phyloP scores from a whole-genome alignment of 2,329 filamentous ascomycete species.

The Curvularia eragrostidis region DNA sequence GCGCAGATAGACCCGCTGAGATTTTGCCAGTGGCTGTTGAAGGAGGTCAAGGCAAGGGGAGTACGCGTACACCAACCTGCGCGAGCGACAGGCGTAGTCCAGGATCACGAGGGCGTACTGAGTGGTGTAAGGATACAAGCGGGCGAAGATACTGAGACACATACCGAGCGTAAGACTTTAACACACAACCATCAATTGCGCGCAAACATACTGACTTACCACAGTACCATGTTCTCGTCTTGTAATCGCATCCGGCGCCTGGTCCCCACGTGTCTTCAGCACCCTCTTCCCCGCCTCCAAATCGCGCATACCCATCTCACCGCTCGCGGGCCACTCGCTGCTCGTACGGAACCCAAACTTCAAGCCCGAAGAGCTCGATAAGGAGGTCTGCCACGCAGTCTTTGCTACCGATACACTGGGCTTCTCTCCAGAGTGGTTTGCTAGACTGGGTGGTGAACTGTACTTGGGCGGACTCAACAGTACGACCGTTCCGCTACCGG shows the following conservation, averaged over 20 bases:
- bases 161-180: constrained; percentile 16
- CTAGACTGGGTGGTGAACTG: constrained; percentile 69
- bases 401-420: constrained; percentile 66
- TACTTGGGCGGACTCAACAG: constrained; percentile 78
- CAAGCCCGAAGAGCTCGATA: constrained; percentile 53
- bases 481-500: constrained; percentile 65
- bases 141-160: constrained; percentile 9
- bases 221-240: constrained; percentile 68
- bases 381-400: constrained; percentile 67
- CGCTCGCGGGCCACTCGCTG: constrained; percentile 75
- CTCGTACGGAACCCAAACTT: constrained; percentile 68
- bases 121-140: constrained; percentile 55
- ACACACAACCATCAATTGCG: neutral
- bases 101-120: constrained; percentile 60
- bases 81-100: constrained; percentile 60
- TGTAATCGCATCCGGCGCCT: constrained; percentile 72
- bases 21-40: constrained; percentile 70
- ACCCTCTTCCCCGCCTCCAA: constrained; percentile 67
- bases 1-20: constrained; percentile 74
- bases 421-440: constrained; percentile 76
- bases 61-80: constrained; percentile 72
- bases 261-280: constrained; percentile 71
- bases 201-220: constrained; percentile 18
- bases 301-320: constrained; percentile 62
- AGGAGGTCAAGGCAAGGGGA: constrained; percentile 63